Evolutionary conservation across 139 green algal species (phyloP).

Genomic region (Pleodorina starrii): DNA sequence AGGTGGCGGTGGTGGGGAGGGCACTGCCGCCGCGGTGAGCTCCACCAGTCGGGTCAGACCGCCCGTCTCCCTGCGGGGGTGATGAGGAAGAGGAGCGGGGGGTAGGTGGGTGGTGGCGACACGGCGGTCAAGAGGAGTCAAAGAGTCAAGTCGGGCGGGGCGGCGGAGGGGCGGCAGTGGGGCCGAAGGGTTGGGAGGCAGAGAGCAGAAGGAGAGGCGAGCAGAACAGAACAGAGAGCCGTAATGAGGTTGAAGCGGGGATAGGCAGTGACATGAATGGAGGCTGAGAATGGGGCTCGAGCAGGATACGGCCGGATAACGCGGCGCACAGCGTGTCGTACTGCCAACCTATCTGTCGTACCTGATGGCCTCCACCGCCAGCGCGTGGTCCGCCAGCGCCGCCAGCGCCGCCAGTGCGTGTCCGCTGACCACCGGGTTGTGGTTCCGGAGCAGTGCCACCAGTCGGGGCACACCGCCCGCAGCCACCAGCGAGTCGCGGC

Average conservation of each 20-base stretch:
- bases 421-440: slow-evolving; percentile 16
- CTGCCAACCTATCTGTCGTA: not conserved
- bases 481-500: slow-evolving; percentile 41
- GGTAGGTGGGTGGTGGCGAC: not conserved
- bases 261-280: not conserved
- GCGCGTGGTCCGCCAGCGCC: slow-evolving; percentile 19
- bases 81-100: no score
- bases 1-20: not conserved
- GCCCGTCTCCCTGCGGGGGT: slow-evolving; percentile 49
- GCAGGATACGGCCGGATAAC: not conserved
- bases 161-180: no score
- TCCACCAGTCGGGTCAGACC: slow-evolving; percentile 48
- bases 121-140: no score
- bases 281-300: not conserved
- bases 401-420: slow-evolving; percentile 39
- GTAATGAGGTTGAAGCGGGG: not conserved
- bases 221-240: not conserved
- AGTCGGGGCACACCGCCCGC: slow-evolving; percentile 55
- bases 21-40: slow-evolving; percentile 12
- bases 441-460: slow-evolving; percentile 45
- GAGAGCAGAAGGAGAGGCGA: not conserved
- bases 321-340: not conserved
- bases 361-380: slow-evolving; percentile 54
- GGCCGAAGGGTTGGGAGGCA: no score
- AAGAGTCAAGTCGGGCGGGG: no score